Evolutionary conservation across 768 basidiomycete genomes (phyloP).

Genomic region (Sutorius australiensis): DNA sequence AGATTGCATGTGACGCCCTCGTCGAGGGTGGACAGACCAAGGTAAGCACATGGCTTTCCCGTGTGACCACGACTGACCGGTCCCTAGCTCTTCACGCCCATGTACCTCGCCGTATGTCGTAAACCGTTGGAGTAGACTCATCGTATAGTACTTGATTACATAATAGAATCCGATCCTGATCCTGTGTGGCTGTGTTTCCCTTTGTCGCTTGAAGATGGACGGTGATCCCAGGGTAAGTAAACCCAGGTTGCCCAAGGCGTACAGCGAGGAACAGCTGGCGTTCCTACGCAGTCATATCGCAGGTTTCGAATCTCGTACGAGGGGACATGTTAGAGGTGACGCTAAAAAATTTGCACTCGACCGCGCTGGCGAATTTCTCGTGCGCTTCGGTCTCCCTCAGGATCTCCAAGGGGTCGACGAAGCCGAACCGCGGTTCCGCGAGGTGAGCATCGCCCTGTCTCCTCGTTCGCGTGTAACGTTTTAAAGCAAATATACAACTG

Average conservation of each 20-base stretch:
- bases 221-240: conserved; percentile 63
- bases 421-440: conserved; percentile 56
- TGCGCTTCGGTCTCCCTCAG: conserved; percentile 52
- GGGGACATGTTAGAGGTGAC: conserved; percentile 60
- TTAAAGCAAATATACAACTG: conserved; percentile 66
- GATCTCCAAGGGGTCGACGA: conserved; percentile 55
- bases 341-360: conserved; percentile 68
- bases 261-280: conserved; percentile 58
- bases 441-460: conserved; percentile 36
- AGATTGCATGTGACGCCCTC: conserved; percentile 72
- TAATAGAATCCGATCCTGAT: conserved; percentile 27
- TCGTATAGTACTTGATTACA: background rate
- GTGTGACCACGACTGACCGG: background rate
- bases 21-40: conserved; percentile 85
- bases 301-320: conserved; percentile 58
- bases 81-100: conserved; percentile 77
- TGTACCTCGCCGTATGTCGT: conserved; percentile 68
- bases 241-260: conserved; percentile 61
- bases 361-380: conserved; percentile 57
- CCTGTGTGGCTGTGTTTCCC: conserved; percentile 21
- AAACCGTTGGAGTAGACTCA: conserved; percentile 37
- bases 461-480: too few relatives aligned
- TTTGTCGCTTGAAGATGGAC: conserved; percentile 29
- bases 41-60: conserved; percentile 38
- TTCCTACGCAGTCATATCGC: conserved; percentile 51